A percentile compares a stretch with the other conserved stretches of the same genome.
phyloP scores from a whole-genome alignment of 2,329 filamentous ascomycete species.

The Ceratocystis eucalypticola region DNA sequence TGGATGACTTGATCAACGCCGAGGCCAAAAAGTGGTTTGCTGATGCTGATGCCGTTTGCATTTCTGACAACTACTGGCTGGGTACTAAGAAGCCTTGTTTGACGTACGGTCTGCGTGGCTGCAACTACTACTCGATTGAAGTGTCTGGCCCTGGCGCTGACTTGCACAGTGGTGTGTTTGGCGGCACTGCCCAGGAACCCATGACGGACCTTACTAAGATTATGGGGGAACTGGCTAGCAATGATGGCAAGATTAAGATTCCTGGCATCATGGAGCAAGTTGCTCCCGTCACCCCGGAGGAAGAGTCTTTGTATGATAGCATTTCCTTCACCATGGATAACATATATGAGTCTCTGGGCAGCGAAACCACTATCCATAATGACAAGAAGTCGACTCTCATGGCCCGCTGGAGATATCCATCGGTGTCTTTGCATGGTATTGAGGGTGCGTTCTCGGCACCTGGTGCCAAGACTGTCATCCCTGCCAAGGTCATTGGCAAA shows the following conservation, averaged over 20 bases:
- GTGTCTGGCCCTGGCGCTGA: slow-evolving; percentile 85
- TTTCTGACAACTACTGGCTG: slow-evolving; percentile 99
- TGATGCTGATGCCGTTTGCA: slow-evolving; percentile 90
- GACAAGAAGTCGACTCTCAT: slow-evolving; percentile 89
- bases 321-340: slow-evolving; percentile 97
- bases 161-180: slow-evolving; percentile 92
- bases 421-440: slow-evolving; percentile 82
- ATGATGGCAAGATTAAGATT: slow-evolving; percentile 82
- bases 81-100: slow-evolving; percentile 97
- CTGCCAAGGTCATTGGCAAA: slow-evolving; percentile 93
- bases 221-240: slow-evolving; percentile 72
- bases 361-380: slow-evolving; percentile 70
- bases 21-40: slow-evolving; percentile 93
- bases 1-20: slow-evolving; percentile 84
- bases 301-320: slow-evolving; percentile 71
- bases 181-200: slow-evolving; percentile 89
- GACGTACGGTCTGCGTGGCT: slow-evolving; percentile 91
- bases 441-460: slow-evolving; percentile 90
- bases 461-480: slow-evolving; percentile 96
- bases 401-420: slow-evolving; percentile 91
- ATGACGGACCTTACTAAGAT: slow-evolving; percentile 91
- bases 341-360: slow-evolving; percentile 80
- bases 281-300: slow-evolving; percentile 71
- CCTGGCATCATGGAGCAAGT: slow-evolving; percentile 91
- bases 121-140: slow-evolving; percentile 94